Percentiles rank a stretch among this genome's conserved stretches.
phyloP scores from a whole-genome alignment of 768 basidiomycete species.

The Lactifluus volemus region DNA sequence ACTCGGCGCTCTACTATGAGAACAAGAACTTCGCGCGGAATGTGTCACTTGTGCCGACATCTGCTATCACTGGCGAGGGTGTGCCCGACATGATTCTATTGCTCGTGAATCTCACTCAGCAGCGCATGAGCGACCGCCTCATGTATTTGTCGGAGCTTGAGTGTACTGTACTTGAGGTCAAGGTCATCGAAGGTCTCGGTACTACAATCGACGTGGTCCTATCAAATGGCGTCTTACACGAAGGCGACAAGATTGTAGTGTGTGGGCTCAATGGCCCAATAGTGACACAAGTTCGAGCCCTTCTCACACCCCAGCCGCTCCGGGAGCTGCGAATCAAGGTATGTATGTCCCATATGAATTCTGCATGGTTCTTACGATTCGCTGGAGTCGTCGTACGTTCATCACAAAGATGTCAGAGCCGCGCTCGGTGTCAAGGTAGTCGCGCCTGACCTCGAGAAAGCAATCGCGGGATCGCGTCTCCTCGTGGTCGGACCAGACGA shows the following conservation, averaged over 20 bases:
- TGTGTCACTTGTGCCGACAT: constrained; percentile 95
- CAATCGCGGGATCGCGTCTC: constrained; percentile 92
- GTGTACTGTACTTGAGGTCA: constrained; percentile 97
- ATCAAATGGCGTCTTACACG: constrained; percentile 85
- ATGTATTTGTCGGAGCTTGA: constrained; percentile 98
- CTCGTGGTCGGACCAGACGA: constrained; percentile 92
- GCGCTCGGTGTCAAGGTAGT: constrained; percentile 94
- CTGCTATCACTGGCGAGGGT: constrained; percentile 96
- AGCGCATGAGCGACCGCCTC: constrained; percentile 92
- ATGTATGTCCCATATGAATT: constrained; percentile 17
- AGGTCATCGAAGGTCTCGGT: constrained; percentile 95
- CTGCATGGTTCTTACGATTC: constrained; percentile 1
- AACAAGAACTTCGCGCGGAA: constrained; percentile 93
- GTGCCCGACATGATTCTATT: constrained; percentile 99
- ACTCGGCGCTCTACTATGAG: constrained; percentile 92
- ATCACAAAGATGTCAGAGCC: constrained; percentile 95
- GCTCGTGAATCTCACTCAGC: constrained; percentile 92
- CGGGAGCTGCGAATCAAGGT: constrained; percentile 96
- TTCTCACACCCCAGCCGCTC: constrained; percentile 93
- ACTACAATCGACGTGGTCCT: constrained; percentile 96
- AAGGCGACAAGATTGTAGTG: constrained; percentile 90
- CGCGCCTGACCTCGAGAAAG: constrained; percentile 93
- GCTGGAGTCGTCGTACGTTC: constrained; percentile 83
- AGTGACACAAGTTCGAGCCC: constrained; percentile 86
- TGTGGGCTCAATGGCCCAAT: constrained; percentile 98